phyloP scores from a whole-genome alignment of 2,329 filamentous ascomycete species.

The Tothia fuscella region DNA sequence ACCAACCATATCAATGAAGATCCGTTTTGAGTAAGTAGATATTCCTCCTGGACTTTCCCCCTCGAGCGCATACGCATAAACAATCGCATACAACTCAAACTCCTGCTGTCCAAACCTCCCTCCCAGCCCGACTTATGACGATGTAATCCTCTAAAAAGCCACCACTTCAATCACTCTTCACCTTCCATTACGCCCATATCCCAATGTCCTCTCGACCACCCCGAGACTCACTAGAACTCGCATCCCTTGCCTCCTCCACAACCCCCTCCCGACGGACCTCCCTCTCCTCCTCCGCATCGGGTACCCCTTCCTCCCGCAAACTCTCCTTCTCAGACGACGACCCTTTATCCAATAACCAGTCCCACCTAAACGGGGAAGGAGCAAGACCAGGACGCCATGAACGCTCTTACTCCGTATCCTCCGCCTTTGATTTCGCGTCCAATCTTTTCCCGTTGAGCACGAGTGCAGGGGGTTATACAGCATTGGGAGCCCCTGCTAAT shows the following conservation, averaged over 20 bases:
- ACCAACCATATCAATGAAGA: no score
- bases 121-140: no score
- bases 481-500: conserved; percentile 64
- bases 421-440: conserved; percentile 88
- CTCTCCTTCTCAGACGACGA: conserved; percentile 83
- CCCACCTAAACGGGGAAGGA: conserved; percentile 34
- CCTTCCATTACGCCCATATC: no score
- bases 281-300: conserved; percentile 64
- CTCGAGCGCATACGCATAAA: no score
- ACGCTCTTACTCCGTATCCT: conserved; percentile 80
- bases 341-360: conserved; percentile 49
- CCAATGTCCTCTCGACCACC: no score
- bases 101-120: no score
- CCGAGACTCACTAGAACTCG: conserved; percentile 95
- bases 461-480: conserved; percentile 65
- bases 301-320: conserved; percentile 81
- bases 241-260: conserved; percentile 81
- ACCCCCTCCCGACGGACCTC: conserved; percentile 53
- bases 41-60: no score
- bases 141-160: no score
- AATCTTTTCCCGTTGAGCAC: conserved; percentile 88
- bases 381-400: conserved; percentile 23
- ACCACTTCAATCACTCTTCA: no score
- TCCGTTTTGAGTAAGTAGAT: no score
- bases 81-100: no score